Evolutionary conservation across 768 basidiomycete species (phyloP).

Genomic region (Hortiboletus flavorubellus): DNA sequence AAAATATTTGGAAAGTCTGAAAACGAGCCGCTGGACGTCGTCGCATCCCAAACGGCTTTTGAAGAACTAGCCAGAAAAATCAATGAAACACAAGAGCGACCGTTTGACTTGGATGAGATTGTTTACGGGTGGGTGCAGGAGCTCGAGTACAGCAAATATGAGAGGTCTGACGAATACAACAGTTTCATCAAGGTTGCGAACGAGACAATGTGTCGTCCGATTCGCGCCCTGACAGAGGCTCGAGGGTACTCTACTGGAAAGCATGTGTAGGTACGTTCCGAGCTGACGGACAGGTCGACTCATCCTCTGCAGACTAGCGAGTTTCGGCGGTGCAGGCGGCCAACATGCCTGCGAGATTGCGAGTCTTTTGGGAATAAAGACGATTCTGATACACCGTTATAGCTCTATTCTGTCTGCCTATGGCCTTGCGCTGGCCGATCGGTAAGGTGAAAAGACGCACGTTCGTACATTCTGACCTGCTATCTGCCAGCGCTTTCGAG

Average conservation of each 20-base stretch:
- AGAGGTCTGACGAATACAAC: neutral
- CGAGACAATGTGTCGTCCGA: slow-evolving; percentile 94
- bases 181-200: slow-evolving; percentile 96
- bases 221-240: slow-evolving; percentile 87
- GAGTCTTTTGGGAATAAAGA: slow-evolving; percentile 78
- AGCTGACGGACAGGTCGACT: neutral
- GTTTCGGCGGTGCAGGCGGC: slow-evolving; percentile 88
- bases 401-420: slow-evolving; percentile 94
- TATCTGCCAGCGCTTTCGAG: slow-evolving; percentile 64
- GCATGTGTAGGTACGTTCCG: slow-evolving; percentile 47
- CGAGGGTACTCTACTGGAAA: slow-evolving; percentile 78
- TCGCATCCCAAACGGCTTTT: slow-evolving; percentile 67
- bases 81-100: slow-evolving; percentile 57
- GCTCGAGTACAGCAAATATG: neutral
- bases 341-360: slow-evolving; percentile 96
- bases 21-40: slow-evolving; percentile 75
- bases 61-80: slow-evolving; percentile 67
- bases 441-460: slow-evolving; percentile 32
- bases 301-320: slow-evolving; percentile 54
- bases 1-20: slow-evolving; percentile 92
- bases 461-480: neutral
- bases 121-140: slow-evolving; percentile 68
- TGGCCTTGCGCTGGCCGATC: slow-evolving; percentile 87
- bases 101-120: slow-evolving; percentile 75
- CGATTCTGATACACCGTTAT: slow-evolving; percentile 84